Evolutionary conservation across 768 basidiomycete species (phyloP), one percentile per base, ranked within the genome.

Genomic region (Mycena chlorophos): DNA sequence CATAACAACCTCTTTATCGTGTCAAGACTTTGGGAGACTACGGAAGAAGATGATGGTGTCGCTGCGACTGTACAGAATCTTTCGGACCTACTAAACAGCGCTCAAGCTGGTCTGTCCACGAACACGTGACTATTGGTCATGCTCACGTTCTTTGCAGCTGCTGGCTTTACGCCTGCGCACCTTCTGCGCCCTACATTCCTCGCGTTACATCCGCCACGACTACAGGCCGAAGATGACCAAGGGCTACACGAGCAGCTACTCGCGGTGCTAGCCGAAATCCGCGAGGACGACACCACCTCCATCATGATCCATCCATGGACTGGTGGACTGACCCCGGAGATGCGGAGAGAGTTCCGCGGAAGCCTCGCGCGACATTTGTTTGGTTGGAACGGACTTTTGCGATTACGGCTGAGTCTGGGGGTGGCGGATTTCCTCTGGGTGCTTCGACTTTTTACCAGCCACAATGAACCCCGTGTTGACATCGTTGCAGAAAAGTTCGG

Each of bases 331-430:
- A 71, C 67, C n/a, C 57, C 61, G 22, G 77, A 75, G 5, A 58
- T 83, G 5, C 76, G 75, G 22, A 54, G 55, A 22, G 75, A 74
- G n/a, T 78, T 88, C 56, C 72, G 79, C 40, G 68, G 67, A 16
- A 84, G 85, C 57, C 64, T 90, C 17, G 62, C 71, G 0, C 74
- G 72, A 8, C 80, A 87, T 64, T 69, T 91, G 14, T 89, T 83
- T 64, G 88, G 88, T 1, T 84, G 79, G 75, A 76, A 83, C 49
- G 67, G 67, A 45, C 64, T 88, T 22, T 66, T 82, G 37, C 75
- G 75, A 0, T 69, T 85, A 29, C 78, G 87, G 47, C 75, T 88
- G 75, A 72, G 80, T 39, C 73, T 89, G 51, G 74, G 81, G 6
- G 56, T 83, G 20, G 76, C 79, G 1, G 81, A 83, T 68, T 76